Base-by-base conservation (phyloP, 768 basidiomycete genomes). In the Suillus bovinus region DNA sequence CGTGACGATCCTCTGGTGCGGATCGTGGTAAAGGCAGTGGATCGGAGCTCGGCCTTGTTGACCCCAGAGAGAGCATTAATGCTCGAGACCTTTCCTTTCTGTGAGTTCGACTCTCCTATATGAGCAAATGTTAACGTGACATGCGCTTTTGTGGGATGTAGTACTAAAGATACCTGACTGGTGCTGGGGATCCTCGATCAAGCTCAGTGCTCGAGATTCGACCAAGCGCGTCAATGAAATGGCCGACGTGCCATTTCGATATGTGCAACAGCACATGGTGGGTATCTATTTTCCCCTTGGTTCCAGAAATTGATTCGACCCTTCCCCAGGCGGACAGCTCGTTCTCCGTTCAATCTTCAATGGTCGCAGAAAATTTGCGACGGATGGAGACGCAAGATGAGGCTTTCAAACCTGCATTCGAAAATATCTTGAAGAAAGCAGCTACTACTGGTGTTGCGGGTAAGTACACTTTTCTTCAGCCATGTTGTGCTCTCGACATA, bases 321-420 rank as follows among this genome's bases (percentile, higher is more conserved):
- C 46, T 14, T 13, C 22, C 4, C 11, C 14, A 47, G 46, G 46
- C 46, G 3, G 53, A 55, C 6, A 31, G 10, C 36, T 29, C 13
- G 29, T 17, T 54, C 17, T 5, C 14, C 4, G 53, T n/a, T 29
- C 61, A 5, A 44, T 33, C 24, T 11, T 58, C 57, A 0, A 66
- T 68, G 64, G 64, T 66, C 17, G 49, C 57, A 5, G 57, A 68
- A 9, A 62, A 60, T 41, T 58, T 69, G 24, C 29, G 24, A 17
- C 67, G 63, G 3, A 65, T 70, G 69, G 41, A 65, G 24, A 24
- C 47, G 20, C 24, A 66, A 7, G 69, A 68, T 24, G 59, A 39
- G 7, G 14, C 62, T 1, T 20, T 47, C 2, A 63, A 55, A 5
- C 8, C 55, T 1, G 42, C 58, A n/a, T 67, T 66, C 11, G 57